Percentiles rank a stretch among this genome's conserved stretches.
These are phyloP conservation scores for Phaeophleospora eucalypticola DNA, from an alignment of 2,329 filamentous ascomycete species.

Conservation along the genomic window DNA sequence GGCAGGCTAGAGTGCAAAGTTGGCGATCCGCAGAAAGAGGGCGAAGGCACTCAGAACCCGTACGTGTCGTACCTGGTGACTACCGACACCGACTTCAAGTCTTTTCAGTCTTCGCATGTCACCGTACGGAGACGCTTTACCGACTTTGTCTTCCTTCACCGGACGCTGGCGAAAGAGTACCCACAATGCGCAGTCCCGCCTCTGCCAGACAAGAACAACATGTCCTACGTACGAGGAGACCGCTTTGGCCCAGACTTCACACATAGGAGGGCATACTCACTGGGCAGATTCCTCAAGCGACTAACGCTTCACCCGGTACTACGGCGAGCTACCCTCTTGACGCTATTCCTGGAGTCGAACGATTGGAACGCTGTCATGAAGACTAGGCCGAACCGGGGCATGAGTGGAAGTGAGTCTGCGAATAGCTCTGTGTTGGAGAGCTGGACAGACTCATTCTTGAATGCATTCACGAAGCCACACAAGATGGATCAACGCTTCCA, in stretches of 20 bases:
- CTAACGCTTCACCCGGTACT: conserved; percentile 84
- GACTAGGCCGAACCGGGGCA: conserved; percentile 62
- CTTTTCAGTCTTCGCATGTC: conserved; percentile 79
- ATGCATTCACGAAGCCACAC: conserved; percentile 94
- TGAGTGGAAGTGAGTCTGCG: conserved; percentile 40
- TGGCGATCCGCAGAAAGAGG: conserved; percentile 82
- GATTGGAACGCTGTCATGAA: conserved; percentile 98
- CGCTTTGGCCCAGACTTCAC: conserved; percentile 94
- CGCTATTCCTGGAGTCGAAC: conserved; percentile 83
- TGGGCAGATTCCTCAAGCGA: conserved; percentile 85
- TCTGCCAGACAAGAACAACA: conserved; percentile 96
- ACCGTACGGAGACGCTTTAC: conserved; percentile 87
- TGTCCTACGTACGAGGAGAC: conserved; percentile 96
- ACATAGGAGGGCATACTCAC: conserved; percentile 76
- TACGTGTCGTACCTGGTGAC: conserved; percentile 95
- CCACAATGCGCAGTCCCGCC: conserved; percentile 90
- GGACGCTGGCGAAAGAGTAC: conserved; percentile 80
- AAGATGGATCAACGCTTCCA: conserved; percentile 92
- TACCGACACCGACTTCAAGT: conserved; percentile 87
- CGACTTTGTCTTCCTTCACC: conserved; percentile 96
- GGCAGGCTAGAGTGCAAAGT: conserved; percentile 83
- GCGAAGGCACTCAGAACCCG: conserved; percentile 91
- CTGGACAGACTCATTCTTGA: conserved; percentile 93
- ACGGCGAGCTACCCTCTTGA: conserved; percentile 74
- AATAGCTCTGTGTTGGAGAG: conserved; percentile 81